Base-by-base conservation (phyloP, 345 rosid species). In the Brassica incana region DNA sequence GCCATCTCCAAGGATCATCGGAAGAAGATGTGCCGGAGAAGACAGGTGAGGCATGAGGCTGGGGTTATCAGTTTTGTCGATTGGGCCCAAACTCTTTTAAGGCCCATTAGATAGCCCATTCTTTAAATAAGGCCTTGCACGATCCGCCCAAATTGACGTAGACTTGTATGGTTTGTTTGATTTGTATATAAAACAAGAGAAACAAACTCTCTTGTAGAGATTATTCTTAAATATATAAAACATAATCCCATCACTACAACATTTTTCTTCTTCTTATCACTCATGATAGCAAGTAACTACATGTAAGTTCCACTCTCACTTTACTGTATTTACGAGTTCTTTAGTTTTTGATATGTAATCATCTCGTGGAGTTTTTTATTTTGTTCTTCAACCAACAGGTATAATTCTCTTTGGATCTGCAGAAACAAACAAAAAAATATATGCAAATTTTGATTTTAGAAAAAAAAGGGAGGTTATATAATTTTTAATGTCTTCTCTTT, bases 351-450 rank as follows among this genome's bases (percentile, higher is more conserved):
- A 67, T 8, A 8, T 66, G 43, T 66, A 2, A 75, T 25, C 72
- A 75, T 75, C 72, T 75, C 56, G 15, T 54, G 16, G 18, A 75
- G 72, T 23, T 65, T 25, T 65, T 75, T 66, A 66, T 75, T 75
- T 65, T 75, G 78, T 36, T 66, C 66, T 66, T 75, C 78, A n/a
- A 61, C 36, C 16, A 61, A 2, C 35, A 27, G 2, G 65, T 27
- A 61, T 27, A 61, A 61, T 25, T 27, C 36, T 27, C 16, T 61
- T 27, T 61, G 65, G 35, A 11, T 61, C 65, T 61, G 65, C 36
- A 23, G 8, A 27, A 27, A 25, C n/a, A 25, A 56, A 16, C 3
- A 56, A 11, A n/a, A 18, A 11, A 61, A 61, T 1, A n/a, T n/a
- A 58, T 4, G 6, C 6, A 60, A 1, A 60, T 56, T 38, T 27